phyloP scores from a whole-genome alignment of 345 rosid genomes.

The Raphanus raphanistrum region DNA sequence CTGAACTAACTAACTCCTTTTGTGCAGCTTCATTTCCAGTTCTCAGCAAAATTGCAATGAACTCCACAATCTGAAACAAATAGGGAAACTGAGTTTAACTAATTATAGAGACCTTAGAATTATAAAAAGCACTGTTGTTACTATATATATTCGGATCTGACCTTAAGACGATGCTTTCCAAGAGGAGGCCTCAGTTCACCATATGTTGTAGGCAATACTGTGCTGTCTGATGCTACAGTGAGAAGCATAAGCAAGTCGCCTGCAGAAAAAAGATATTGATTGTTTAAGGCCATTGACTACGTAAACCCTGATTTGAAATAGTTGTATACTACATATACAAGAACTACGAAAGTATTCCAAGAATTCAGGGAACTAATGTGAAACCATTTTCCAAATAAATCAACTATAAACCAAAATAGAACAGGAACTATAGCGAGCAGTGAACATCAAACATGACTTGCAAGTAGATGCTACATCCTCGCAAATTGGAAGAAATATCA shows the following conservation, averaged over 20 bases:
- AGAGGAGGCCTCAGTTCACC: conserved; percentile 97
- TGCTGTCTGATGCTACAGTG: conserved; percentile 74
- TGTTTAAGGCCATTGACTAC: conserved; percentile 11
- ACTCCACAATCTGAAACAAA: conserved; percentile 84
- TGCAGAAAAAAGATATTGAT: conserved; percentile 36
- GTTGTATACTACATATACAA: not conserved
- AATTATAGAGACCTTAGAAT: conserved; percentile 16
- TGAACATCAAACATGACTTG: conserved; percentile 9
- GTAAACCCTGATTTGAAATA: conserved; percentile 16
- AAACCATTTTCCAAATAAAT: not conserved
- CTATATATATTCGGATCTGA: conserved; percentile 34
- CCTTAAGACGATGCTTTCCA: conserved; percentile 97
- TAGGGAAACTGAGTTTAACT: not conserved
- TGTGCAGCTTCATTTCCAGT: conserved; percentile 80
- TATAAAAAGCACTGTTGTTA: not conserved
- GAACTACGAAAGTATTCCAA: not conserved
- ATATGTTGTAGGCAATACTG: conserved; percentile 82
- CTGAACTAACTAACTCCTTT: conserved; percentile 79
- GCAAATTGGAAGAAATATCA: not conserved
- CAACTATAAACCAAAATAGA: conserved; percentile 2
- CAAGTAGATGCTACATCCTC: not conserved
- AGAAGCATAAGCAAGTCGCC: conserved; percentile 76
- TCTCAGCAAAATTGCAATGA: conserved; percentile 83
- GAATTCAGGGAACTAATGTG: not conserved
- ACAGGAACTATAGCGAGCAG: not conserved